Evolutionary conservation across 2,329 filamentous ascomycete species (phyloP).

Genomic region (Ceratocystis colombiana): DNA sequence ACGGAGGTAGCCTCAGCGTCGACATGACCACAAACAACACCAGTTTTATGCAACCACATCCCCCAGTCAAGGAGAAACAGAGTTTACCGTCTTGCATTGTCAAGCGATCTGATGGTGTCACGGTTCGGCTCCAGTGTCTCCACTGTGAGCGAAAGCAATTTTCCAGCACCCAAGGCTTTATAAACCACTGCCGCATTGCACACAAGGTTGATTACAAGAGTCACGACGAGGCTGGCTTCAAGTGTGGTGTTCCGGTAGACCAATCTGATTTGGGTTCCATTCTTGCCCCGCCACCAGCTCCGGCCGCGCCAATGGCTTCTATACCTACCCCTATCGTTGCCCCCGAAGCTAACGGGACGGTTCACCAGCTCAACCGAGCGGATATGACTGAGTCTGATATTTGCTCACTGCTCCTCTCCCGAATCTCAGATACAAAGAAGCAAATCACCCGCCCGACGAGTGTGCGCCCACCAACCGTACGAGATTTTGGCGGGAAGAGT

Average conservation of each 20-base stretch:
- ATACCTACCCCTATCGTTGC: neutral
- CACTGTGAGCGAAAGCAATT: conserved; percentile 87
- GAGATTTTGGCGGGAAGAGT: conserved; percentile 14
- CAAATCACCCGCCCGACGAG: conserved; percentile 21
- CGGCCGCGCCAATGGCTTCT: conserved; percentile 6
- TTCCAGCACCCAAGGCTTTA: conserved; percentile 95
- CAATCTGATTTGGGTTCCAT: conserved; percentile 18
- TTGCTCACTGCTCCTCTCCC: conserved; percentile 24
- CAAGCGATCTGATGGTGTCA: conserved; percentile 73
- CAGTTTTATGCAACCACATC: conserved; percentile 36
- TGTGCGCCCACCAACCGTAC: conserved; percentile 4
- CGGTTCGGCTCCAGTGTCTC: conserved; percentile 81
- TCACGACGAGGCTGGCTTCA: conserved; percentile 84
- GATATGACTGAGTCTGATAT: conserved; percentile 23
- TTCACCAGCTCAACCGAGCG: conserved; percentile 18
- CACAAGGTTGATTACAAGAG: conserved; percentile 91
- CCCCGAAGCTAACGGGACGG: conserved; percentile 9
- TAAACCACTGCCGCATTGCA: conserved; percentile 96
- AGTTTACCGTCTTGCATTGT: conserved; percentile 61
- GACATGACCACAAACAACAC: conserved; percentile 25
- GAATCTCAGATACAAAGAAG: conserved; percentile 24
- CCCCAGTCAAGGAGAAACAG: conserved; percentile 66
- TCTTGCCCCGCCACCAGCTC: conserved; percentile 10
- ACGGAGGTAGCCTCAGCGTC: conserved; percentile 37
- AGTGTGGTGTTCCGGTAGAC: conserved; percentile 75